phyloP scores from a whole-genome alignment of 78 protist species.

The Andalucia godoyi region DNA sequence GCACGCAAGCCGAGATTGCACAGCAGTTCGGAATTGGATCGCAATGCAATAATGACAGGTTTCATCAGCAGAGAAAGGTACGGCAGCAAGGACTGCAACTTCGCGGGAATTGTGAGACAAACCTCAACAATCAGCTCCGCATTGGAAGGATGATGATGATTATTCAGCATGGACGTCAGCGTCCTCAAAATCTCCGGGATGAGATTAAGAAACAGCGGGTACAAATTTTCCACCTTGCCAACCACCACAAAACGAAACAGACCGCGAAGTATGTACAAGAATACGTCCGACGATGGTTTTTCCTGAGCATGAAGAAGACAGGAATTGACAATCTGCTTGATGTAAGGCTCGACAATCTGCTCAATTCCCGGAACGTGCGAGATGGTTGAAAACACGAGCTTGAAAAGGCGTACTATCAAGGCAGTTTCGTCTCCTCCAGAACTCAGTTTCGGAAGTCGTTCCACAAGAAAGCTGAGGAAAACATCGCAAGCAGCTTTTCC shows the following conservation, averaged over 20 bases:
- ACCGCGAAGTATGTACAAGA: constrained; percentile 41
- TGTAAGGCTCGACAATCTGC: constrained; percentile 49
- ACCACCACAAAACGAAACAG: constrained; percentile 48
- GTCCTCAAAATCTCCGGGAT: constrained; percentile 49
- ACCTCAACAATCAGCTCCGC: constrained; percentile 69
- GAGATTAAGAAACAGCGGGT: constrained; percentile 55
- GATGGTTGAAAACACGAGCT: constrained; percentile 51
- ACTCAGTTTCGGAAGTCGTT: constrained; percentile 8
- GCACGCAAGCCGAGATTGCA: constrained; percentile 49
- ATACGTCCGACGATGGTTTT: constrained; percentile 17
- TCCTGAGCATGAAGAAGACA: not conserved
- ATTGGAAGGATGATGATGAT: constrained; percentile 9
- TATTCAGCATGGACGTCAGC: constrained; percentile 25
- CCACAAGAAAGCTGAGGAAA: constrained; percentile 43
- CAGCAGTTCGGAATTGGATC: constrained; percentile 13
- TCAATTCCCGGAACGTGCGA: constrained; percentile 47
- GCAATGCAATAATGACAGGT: constrained; percentile 64
- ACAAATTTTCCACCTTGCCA: constrained; percentile 62
- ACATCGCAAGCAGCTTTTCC: constrained; percentile 18
- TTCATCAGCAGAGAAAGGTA: constrained; percentile 48
- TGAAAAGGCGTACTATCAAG: constrained; percentile 47
- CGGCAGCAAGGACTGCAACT: constrained; percentile 56
- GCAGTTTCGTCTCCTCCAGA: not conserved
- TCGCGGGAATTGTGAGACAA: constrained; percentile 74
- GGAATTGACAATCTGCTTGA: constrained; percentile 24